A percentile compares a stretch with the other conserved stretches of the same genome.
phyloP scores from a whole-genome alignment of 257 asterid species.

The Euphrasia confusa region DNA sequence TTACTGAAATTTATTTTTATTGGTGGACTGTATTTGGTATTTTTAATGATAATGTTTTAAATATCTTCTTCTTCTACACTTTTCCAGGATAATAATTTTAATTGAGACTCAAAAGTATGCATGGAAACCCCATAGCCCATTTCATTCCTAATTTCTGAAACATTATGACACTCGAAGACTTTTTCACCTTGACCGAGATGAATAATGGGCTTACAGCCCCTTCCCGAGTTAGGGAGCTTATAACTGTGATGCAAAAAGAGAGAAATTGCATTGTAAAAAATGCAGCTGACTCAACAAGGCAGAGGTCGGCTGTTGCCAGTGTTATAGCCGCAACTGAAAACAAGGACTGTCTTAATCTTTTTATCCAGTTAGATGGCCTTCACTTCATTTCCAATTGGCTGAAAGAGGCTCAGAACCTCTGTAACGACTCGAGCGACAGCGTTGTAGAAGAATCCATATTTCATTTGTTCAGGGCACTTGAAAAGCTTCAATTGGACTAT shows the following conservation, averaged over 20 bases:
- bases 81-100: background rate
- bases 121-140: constrained; percentile 15
- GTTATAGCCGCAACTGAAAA: constrained; percentile 61
- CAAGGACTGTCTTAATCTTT: constrained; percentile 55
- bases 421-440: constrained; percentile 28
- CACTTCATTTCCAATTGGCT: constrained; percentile 42
- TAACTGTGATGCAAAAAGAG: constrained; percentile 48
- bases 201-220: constrained; percentile 46
- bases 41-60: background rate
- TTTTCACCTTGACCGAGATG: constrained; percentile 63
- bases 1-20: background rate
- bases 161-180: constrained; percentile 56
- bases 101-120: background rate
- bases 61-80: constrained; percentile 11
- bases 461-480: constrained; percentile 53
- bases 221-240: constrained; percentile 61
- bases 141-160: constrained; percentile 23
- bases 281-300: constrained; percentile 39
- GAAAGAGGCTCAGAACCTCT: constrained; percentile 48
- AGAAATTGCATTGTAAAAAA: constrained; percentile 33
- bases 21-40: background rate
- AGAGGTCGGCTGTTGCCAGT: constrained; percentile 60
- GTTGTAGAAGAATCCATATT: constrained; percentile 40
- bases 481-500: constrained; percentile 37
- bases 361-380: constrained; percentile 55